phyloP scores from a whole-genome alignment of 441 rosid genomes.

The Oxalis stricta region DNA sequence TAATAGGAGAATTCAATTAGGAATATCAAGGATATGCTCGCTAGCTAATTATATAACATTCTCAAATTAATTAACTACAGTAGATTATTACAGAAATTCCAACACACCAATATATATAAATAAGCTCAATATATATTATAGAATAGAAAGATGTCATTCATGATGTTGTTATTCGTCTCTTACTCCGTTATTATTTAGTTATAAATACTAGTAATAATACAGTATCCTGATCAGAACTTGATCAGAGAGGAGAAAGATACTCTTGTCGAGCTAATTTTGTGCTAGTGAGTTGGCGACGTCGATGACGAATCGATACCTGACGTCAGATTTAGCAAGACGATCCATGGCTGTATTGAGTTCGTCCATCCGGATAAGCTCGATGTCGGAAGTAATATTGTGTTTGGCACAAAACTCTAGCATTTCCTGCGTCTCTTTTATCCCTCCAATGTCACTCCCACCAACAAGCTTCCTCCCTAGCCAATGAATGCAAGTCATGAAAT shows the following conservation, averaged over 20 bases:
- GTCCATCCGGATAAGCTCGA: slow-evolving; percentile 57
- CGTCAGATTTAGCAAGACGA: slow-evolving; percentile 64
- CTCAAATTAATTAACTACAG: too few relatives aligned
- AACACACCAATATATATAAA: too few relatives aligned
- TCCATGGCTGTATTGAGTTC: slow-evolving; percentile 58
- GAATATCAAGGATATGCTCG: too few relatives aligned
- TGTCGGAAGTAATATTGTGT: slow-evolving; percentile 52
- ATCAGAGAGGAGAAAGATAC: too few relatives aligned
- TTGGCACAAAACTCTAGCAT: slow-evolving; percentile 76
- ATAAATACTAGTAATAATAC: neutral
- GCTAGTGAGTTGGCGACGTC: slow-evolving; percentile 51
- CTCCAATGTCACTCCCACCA: slow-evolving; percentile 68
- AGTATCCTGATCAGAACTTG: too few relatives aligned
- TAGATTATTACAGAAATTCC: too few relatives aligned
- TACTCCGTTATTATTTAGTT: too few relatives aligned
- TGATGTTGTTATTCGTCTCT: too few relatives aligned
- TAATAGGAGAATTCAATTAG: too few relatives aligned
- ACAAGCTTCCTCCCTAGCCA: slow-evolving; percentile 49
- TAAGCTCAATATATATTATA: too few relatives aligned
- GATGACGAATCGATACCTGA: slow-evolving; percentile 67
- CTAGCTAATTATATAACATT: too few relatives aligned
- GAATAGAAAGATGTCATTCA: too few relatives aligned
- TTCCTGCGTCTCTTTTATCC: slow-evolving; percentile 76
- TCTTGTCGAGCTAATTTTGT: neutral
- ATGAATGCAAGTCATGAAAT: neutral